Percentiles rank a stretch among this genome's conserved stretches.
phyloP scores from a whole-genome alignment of 2,329 filamentous ascomycete genomes.

The Talaromyces sp. region DNA sequence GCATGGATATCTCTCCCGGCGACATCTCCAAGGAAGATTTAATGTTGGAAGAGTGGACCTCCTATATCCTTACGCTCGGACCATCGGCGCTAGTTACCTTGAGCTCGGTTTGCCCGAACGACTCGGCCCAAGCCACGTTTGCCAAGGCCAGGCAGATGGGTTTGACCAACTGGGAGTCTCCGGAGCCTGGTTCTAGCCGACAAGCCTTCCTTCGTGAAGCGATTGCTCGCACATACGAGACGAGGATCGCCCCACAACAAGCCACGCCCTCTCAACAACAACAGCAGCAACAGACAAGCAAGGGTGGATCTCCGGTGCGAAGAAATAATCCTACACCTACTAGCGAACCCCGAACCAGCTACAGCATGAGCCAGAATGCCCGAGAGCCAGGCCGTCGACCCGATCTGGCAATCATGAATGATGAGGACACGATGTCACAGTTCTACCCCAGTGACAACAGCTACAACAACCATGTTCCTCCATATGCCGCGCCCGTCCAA shows the following conservation, averaged over 20 bases:
- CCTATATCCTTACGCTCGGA: conserved; percentile 56
- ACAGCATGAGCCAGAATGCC: not conserved
- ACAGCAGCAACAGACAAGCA: not conserved
- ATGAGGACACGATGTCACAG: conserved; percentile 8
- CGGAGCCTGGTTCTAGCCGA: conserved; percentile 43
- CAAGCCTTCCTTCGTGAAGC: conserved; percentile 58
- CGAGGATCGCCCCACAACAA: conserved; percentile 18
- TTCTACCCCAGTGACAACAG: not conserved
- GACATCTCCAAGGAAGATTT: conserved; percentile 42
- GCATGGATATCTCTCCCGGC: conserved; percentile 43
- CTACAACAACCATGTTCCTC: not conserved
- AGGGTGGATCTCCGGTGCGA: conserved; percentile 10
- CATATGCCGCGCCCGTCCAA: not conserved
- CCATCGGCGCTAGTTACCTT: conserved; percentile 52
- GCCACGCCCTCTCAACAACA: not conserved
- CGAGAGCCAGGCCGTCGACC: not conserved
- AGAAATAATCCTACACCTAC: not conserved
- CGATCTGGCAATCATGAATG: not conserved
- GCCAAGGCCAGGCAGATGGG: conserved; percentile 48
- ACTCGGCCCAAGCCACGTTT: conserved; percentile 43
- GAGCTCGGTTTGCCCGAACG: conserved; percentile 35
- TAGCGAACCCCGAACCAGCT: not conserved
- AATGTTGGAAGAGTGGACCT: conserved; percentile 59
- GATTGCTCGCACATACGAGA: conserved; percentile 55
- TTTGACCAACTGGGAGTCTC: conserved; percentile 53